Conservation (phyloP, 176 grass and related monocot genomes). For the Raddia guianensis region DNA sequence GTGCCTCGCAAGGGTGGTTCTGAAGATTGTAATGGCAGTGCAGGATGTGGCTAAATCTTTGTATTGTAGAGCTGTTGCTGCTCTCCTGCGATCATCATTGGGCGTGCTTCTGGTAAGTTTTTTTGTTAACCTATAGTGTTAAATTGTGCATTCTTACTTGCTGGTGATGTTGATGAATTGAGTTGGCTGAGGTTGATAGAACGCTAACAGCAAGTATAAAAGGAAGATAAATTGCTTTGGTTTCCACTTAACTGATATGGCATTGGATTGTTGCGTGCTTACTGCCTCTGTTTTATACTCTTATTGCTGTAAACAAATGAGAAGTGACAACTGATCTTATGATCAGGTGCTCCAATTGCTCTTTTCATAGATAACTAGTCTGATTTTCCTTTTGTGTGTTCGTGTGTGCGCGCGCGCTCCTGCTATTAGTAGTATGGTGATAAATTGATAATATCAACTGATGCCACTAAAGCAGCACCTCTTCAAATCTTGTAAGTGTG, state of each 20-base stretch:
- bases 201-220: neutral
- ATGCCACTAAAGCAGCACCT: neutral
- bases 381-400: neutral
- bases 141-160: neutral
- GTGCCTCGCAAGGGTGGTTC: slow-evolving; percentile 39
- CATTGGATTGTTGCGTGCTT: neutral
- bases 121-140: neutral
- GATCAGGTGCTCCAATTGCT: neutral
- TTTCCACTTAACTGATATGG: neutral
- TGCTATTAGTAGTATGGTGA: neutral
- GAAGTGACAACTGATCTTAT: too few relatives aligned
- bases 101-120: slow-evolving; percentile 58
- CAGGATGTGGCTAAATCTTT: slow-evolving; percentile 44
- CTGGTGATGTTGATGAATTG: neutral
- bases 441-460: neutral
- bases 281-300: neutral
- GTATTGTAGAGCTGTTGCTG: slow-evolving; percentile 55
- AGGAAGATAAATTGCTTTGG: too few relatives aligned
- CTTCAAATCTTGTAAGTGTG: neutral
- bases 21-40: slow-evolving; percentile 45
- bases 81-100: slow-evolving; percentile 67
- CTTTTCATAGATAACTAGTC: neutral
- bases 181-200: neutral
- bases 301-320: neutral
- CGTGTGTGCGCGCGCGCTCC: too few relatives aligned